A percentile compares a stretch with the other conserved stretches of the same genome.
phyloP scores from a whole-genome alignment of 805 yeast genomes.

The Yamadazyma takamatsuzukensis region DNA sequence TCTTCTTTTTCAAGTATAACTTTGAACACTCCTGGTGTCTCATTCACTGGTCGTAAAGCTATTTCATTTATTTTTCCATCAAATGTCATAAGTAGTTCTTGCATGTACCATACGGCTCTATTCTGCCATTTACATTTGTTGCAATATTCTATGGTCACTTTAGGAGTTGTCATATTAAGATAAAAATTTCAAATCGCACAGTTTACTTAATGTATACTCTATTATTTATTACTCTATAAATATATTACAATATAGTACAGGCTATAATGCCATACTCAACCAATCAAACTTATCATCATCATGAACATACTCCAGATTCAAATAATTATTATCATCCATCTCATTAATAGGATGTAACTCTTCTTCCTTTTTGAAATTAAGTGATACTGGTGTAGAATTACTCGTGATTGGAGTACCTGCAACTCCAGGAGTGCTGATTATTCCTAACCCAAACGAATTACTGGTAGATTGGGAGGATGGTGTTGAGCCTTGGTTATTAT shows the following conservation, averaged over 20 bases:
- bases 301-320: constrained; percentile 12
- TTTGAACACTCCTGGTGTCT: constrained; percentile 23
- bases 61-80: constrained; percentile 51
- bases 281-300: constrained; percentile 22
- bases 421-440: constrained; percentile 6
- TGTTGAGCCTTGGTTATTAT: not conserved
- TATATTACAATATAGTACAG: not conserved
- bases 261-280: constrained; percentile 26
- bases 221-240: not conserved
- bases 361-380: constrained; percentile 5
- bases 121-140: constrained; percentile 85
- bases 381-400: constrained; percentile 8
- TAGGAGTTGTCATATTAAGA: constrained; percentile 1
- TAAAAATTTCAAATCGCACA: not conserved
- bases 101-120: constrained; percentile 84
- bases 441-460: constrained; percentile 9
- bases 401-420: constrained; percentile 3
- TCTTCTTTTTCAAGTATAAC: constrained; percentile 11
- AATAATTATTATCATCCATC: constrained; percentile 10
- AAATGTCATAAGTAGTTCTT: constrained; percentile 82
- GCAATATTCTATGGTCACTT: constrained; percentile 65
- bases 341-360: constrained; percentile 13
- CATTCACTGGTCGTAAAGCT: constrained; percentile 21
- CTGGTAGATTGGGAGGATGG: not conserved
- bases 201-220: constrained; percentile 1